These are phyloP conservation scores for Gardenia jasminoides DNA, from an alignment of 257 asterid genomes.

Conservation along the genomic window DNA sequence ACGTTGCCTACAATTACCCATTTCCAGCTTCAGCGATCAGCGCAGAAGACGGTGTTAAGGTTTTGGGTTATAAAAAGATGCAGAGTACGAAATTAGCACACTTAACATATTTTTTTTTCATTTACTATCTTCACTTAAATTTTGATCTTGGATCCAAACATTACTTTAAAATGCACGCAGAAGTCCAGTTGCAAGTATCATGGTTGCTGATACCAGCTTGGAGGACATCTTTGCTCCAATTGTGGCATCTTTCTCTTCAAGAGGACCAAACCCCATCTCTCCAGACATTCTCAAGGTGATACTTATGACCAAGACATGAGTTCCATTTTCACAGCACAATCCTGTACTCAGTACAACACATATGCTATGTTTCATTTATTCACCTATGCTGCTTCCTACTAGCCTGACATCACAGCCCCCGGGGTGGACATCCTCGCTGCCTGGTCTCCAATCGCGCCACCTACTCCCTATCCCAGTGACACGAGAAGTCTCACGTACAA, in stretches of 20 bases:
- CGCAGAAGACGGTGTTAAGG: neutral
- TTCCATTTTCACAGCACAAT: too few relatives aligned
- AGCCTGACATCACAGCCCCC: constrained; percentile 26
- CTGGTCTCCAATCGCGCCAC: constrained; percentile 9
- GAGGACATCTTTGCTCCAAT: constrained; percentile 40
- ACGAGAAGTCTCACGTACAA: constrained; percentile 25
- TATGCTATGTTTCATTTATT: neutral
- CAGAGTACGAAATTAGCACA: neutral
- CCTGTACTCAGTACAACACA: too few relatives aligned
- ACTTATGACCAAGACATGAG: too few relatives aligned
- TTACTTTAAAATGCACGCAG: neutral
- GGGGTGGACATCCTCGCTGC: constrained; percentile 24
- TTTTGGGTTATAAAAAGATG: constrained; percentile 11
- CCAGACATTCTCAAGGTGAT: constrained; percentile 22
- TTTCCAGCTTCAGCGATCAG: constrained; percentile 16
- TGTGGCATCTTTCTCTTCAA: constrained; percentile 40
- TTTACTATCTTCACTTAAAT: neutral
- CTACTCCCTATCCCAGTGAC: neutral
- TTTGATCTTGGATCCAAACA: neutral
- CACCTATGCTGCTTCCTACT: too few relatives aligned
- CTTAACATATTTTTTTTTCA: neutral
- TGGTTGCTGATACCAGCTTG: constrained; percentile 30
- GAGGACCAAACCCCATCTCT: constrained; percentile 35
- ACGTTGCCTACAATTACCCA: constrained; percentile 9
- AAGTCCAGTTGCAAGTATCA: constrained; percentile 11